Evolutionary conservation across 306 rosid genomes (phyloP).

Genomic region (Styphnolobium japonicum): DNA sequence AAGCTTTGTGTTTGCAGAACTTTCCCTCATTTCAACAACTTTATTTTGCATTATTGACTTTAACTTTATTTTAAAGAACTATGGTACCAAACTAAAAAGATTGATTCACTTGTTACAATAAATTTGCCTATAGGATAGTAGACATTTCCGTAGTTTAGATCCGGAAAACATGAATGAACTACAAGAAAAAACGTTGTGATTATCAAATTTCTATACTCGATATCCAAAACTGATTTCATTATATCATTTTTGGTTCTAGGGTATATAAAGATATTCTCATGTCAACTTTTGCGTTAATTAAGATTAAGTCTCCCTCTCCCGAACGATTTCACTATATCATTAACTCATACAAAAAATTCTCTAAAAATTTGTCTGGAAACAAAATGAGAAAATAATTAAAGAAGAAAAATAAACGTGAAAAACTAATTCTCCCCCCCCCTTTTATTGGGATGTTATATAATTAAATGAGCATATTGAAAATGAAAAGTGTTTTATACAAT

Average conservation of each 20-base stretch:
- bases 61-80: slow-evolving; percentile 13
- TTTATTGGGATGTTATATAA: not conserved
- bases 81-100: not conserved
- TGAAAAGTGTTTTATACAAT: too few species aligned
- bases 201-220: not conserved
- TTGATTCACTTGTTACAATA: slow-evolving; percentile 4
- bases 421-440: not conserved
- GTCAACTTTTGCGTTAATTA: too few species aligned
- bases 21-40: slow-evolving; percentile 36
- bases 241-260: too few species aligned
- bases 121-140: not conserved
- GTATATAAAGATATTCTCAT: too few species aligned
- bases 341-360: not conserved
- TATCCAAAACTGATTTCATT: not conserved
- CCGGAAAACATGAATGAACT: not conserved
- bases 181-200: not conserved
- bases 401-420: not conserved
- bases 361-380: not conserved
- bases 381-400: not conserved
- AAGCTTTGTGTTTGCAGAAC: not conserved
- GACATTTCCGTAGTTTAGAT: not conserved
- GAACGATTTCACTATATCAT: not conserved
- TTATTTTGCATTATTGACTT: slow-evolving; percentile 19
- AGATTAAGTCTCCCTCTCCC: too few species aligned
- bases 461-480: not conserved